Base-by-base conservation (phyloP, 495 filamentous ascomycete species). In the Cudoniella acicularis region DNA sequence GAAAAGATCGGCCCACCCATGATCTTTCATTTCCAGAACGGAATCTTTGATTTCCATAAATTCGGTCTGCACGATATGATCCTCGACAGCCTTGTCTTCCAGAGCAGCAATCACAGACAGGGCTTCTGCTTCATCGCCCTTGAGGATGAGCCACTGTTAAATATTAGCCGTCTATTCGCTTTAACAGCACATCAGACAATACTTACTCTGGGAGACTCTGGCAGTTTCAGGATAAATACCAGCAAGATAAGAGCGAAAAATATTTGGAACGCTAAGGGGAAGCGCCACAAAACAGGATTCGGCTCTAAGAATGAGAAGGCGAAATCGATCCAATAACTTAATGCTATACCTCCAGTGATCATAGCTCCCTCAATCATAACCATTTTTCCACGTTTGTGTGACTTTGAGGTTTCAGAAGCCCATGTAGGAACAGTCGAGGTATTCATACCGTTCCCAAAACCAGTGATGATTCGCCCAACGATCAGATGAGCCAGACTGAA, bases 351-450 rank as follows among this genome's bases (percentile, higher is more conserved):
- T 30, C 80, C 80, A 2, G 87, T 88, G 62, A 90, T 87, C 69
- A 89, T 75, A 16, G 86, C 87, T 26, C 78, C 77, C 69, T 90
- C 87, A 52, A 92, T 85, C 87, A 91, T 90, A 68, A 92, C 86
- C 64, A 92, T 74, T 62, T 87, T 86, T 13, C 89, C 89, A 64
- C 87, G 80, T 50, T 83, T 63, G 17, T 63, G 60, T 2, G 88
- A 79, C 62, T 86, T 88, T 49, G 85, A 86, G 52, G 85, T 89
- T 68, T 93, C 88, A 1, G 87, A 88, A 64, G 91, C 88, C 87
- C 87, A 92, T 0, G 85, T 87, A 0, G 89, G 88, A 11, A 90
- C 83, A 0, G 83, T 87, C 0, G 83, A 81, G 1, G 85, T 84
- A 62, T 85, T 85, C 68, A 87, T 78, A 45, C 84, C 86, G 53